A percentile compares a stretch with the other conserved stretches of the same genome.
These are phyloP conservation scores for Ormosia emarginata DNA, from an alignment of 306 rosid species.

Conservation along the genomic window DNA sequence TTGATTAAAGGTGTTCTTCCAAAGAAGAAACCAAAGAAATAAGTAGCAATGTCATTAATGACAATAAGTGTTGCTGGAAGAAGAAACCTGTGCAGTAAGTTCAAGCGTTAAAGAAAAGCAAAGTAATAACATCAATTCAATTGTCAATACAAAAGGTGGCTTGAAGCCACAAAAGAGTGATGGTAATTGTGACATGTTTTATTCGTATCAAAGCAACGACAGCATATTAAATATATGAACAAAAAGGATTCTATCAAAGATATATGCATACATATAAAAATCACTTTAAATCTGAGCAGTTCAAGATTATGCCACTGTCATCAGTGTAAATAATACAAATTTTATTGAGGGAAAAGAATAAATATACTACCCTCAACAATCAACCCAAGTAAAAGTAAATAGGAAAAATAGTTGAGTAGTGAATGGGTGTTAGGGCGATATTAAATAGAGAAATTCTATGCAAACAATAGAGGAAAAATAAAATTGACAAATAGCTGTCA, in stretches of 20 bases:
- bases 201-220: background rate
- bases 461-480: background rate
- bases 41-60: conserved; percentile 94
- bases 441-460: background rate
- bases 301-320: no score
- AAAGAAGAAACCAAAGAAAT: conserved; percentile 88
- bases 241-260: background rate
- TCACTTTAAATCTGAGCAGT: no score
- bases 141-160: background rate
- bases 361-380: no score
- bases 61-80: conserved; percentile 96
- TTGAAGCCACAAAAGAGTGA: background rate
- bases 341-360: no score
- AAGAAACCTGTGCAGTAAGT: conserved; percentile 76
- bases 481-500: background rate
- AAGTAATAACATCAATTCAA: conserved; percentile 4
- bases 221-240: background rate
- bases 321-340: no score
- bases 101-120: conserved; percentile 23
- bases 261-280: no score
- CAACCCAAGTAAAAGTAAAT: background rate
- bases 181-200: background rate
- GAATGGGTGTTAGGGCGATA: background rate
- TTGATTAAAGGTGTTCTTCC: conserved; percentile 97
- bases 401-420: background rate